Conservation (phyloP, 75 land plant genomes). For the Cupressus sempervirens region DNA sequence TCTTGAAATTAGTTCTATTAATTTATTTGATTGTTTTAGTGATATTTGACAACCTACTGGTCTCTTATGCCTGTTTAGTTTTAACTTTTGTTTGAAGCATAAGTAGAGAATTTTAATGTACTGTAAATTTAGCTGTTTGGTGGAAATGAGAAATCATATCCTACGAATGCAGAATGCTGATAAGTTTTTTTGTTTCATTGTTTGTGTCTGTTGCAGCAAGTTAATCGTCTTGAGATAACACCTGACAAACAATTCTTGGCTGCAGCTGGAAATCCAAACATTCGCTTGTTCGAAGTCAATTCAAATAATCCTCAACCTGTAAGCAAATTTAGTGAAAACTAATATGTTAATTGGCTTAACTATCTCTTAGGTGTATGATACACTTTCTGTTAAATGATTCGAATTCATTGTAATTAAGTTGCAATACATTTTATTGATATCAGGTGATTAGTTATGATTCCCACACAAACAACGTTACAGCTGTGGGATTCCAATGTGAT, state of each 20-base stretch:
- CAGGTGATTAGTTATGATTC: conserved; percentile 88
- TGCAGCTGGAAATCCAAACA: conserved; percentile 98
- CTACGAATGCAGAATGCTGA: not conserved
- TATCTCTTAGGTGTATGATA: not conserved
- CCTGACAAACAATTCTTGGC: conserved; percentile 85
- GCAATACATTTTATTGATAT: conserved; percentile 6
- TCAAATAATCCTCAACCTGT: conserved; percentile 83
- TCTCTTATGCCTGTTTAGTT: not conserved
- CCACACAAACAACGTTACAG: conserved; percentile 93
- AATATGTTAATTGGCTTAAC: not conserved
- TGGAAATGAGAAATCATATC: not conserved
- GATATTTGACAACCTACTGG: not conserved
- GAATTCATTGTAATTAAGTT: not conserved
- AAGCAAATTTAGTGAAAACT: conserved; percentile 5
- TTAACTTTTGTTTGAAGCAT: conserved; percentile 1
- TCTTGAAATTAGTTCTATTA: not conserved
- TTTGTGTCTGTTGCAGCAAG: conserved; percentile 62
- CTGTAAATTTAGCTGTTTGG: not conserved
- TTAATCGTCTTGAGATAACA: conserved; percentile 88
- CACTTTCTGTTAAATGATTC: not conserved
- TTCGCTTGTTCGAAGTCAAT: conserved; percentile 91
- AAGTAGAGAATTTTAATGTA: not conserved
- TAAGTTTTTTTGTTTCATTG: not conserved
- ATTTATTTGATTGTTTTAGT: not conserved
- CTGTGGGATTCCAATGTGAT: conserved; percentile 98